These are phyloP conservation scores for Luvunga scandens DNA, from an alignment of 345 rosid species.

Conservation along the genomic window DNA sequence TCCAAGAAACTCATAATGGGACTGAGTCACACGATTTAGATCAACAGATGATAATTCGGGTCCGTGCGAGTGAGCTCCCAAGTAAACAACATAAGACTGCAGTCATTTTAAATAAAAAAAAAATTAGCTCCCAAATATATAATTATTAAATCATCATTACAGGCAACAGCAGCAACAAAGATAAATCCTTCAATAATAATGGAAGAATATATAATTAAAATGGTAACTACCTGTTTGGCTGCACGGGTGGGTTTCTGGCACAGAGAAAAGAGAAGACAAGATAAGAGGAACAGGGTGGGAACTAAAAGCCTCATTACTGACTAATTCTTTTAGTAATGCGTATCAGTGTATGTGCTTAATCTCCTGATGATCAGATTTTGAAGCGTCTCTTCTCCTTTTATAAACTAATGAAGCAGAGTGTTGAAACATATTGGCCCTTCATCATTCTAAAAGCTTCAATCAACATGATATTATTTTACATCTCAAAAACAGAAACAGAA, in stretches of 20 bases:
- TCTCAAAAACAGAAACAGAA: no score
- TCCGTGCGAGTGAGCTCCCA: slow-evolving; percentile 68
- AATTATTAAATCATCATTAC: neutral
- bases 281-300: slow-evolving; percentile 14
- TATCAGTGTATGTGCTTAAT: neutral
- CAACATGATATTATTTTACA: neutral
- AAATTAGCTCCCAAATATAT: no score
- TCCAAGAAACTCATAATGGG: slow-evolving; percentile 64
- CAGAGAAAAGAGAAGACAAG: slow-evolving; percentile 23
- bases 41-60: slow-evolving; percentile 33
- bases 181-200: neutral
- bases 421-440: neutral
- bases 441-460: neutral
- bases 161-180: neutral
- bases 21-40: slow-evolving; percentile 37
- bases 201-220: slow-evolving; percentile 6
- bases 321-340: neutral
- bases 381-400: neutral
- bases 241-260: slow-evolving; percentile 34
- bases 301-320: slow-evolving; percentile 26
- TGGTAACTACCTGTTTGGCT: slow-evolving; percentile 39
- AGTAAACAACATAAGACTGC: slow-evolving; percentile 68
- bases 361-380: slow-evolving; percentile 17
- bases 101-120: no score
- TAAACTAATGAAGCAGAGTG: slow-evolving; percentile 5